Evolutionary conservation across 176 grass and related monocot genomes (phyloP), one percentile per base, ranked within the genome.

Genomic region (Rhipidocladum racemiflorum): DNA sequence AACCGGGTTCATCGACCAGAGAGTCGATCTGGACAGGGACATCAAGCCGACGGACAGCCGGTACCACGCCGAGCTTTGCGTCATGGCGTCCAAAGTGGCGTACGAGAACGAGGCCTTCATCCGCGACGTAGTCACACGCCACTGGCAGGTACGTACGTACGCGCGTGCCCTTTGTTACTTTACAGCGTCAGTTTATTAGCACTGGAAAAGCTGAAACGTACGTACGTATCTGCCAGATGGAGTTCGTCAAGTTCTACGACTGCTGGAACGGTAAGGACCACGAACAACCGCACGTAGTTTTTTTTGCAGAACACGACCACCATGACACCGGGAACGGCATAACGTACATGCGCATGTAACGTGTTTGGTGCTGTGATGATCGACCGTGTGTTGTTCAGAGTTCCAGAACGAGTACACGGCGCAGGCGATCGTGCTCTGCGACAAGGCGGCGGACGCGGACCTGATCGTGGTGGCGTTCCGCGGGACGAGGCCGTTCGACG

Each of bases 51-150:
- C 17, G 51, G 87, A 89, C 54, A 27, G 36, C 49, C 85, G 85
- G 72, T 79, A 79, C 77, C 67, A 85, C 38, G 85, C 91, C 45
- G 67, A 78, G 61, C 85, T 93, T 10, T 87, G 85, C 60, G 85
- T 90, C 16, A 88, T 93, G 88, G 91, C 91, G 18, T 84, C 91
- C 78, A 93, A 90, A 63, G 34, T 93, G 32, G 87, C 91, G 2
- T 93, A 93, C 76, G 91, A 93, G 82, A 93, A 82, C 74, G 87
- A 90, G 83, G 68, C 88, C 16, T 82, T 70, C 73, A 79, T 93
- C 61, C 72, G 63, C 34, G 53, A 44, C 81, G 88, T 87, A 4
- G 73, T 93, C 46, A 59, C 49, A 0, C 24, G 50, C 35, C 81
- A 68, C 27, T 93, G 91, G 91, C 45, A 80, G 32, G 86, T 83